These are phyloP conservation scores for Persicaria maculosa DNA, from an alignment of 148 eudicot genomes.

Conservation along the genomic window DNA sequence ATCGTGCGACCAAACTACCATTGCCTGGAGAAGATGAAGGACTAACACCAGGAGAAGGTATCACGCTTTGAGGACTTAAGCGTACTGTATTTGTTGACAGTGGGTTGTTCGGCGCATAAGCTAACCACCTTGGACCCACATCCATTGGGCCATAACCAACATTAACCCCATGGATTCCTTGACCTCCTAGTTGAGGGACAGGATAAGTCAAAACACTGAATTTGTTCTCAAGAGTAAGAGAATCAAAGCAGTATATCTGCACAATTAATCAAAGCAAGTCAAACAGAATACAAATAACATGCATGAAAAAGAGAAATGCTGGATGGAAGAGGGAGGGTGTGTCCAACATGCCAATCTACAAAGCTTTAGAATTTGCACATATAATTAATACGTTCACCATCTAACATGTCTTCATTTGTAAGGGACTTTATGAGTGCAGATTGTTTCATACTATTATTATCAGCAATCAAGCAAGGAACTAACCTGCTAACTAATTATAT, in stretches of 20 bases:
- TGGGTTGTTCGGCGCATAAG: slow-evolving; percentile 67
- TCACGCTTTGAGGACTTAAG: slow-evolving; percentile 58
- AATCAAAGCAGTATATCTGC: slow-evolving; percentile 82
- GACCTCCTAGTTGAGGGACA: slow-evolving; percentile 15
- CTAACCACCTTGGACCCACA: slow-evolving; percentile 90
- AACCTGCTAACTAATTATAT: not conserved
- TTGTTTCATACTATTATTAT: not conserved
- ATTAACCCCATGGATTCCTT: not conserved
- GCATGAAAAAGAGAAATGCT: not conserved
- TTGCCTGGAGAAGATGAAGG: slow-evolving; percentile 35
- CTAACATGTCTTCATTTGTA: too few species aligned
- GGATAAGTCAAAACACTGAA: slow-evolving; percentile 72
- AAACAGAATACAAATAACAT: not conserved
- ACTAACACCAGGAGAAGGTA: slow-evolving; percentile 25
- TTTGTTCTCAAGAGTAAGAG: slow-evolving; percentile 69
- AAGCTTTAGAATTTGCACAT: not conserved
- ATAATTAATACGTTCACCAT: not conserved
- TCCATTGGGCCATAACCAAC: slow-evolving; percentile 84
- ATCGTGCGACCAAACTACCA: slow-evolving; percentile 69
- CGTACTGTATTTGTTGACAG: slow-evolving; percentile 38
- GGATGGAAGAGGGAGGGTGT: not conserved
- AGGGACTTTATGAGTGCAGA: not conserved
- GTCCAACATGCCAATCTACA: not conserved
- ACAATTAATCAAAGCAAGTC: not conserved
- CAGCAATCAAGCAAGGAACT: not conserved